A percentile compares a stretch with the other conserved stretches of the same genome.
Conservation (phyloP, 495 filamentous ascomycete genomes). For the Alectoria sarmentosa region DNA sequence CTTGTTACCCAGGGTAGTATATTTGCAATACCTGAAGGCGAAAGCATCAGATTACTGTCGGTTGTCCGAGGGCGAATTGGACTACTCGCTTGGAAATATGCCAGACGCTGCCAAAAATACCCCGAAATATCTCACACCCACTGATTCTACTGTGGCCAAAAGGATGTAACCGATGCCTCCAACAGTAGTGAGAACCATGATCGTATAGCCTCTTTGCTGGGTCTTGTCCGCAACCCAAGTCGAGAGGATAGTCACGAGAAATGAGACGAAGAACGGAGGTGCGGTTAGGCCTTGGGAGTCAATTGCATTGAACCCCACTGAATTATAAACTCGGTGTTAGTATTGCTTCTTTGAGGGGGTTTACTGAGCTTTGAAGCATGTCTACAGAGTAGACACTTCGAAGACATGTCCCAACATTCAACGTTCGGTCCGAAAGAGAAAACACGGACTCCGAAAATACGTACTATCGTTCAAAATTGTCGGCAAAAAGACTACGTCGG, state of each 20-base stretch:
- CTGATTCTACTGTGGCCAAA: conserved; percentile 49
- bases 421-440: too few relatives aligned
- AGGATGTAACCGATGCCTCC: conserved; percentile 69
- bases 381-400: too few relatives aligned
- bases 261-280: conserved; percentile 73
- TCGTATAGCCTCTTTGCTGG: conserved; percentile 62
- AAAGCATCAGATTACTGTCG: background rate
- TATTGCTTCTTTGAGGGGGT: too few relatives aligned
- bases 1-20: conserved; percentile 69
- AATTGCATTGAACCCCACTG: conserved; percentile 68
- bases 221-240: conserved; percentile 68
- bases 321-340: too few relatives aligned
- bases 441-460: too few relatives aligned
- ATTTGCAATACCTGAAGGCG: conserved; percentile 51
- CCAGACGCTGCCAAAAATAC: conserved; percentile 65
- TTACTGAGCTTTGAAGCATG: too few relatives aligned
- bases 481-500: conserved; percentile 59
- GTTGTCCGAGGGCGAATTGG: too few relatives aligned
- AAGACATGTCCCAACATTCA: too few relatives aligned
- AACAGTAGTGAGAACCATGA: conserved; percentile 54
- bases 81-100: conserved; percentile 19
- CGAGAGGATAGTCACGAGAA: conserved; percentile 57
- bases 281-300: conserved; percentile 75
- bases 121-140: conserved; percentile 57
- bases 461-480: conserved; percentile 68